Percentiles rank a stretch among this genome's conserved stretches.
These are phyloP conservation scores for Beauveria sp. DNA, from an alignment of 2,329 filamentous ascomycete species.

Conservation along the genomic window DNA sequence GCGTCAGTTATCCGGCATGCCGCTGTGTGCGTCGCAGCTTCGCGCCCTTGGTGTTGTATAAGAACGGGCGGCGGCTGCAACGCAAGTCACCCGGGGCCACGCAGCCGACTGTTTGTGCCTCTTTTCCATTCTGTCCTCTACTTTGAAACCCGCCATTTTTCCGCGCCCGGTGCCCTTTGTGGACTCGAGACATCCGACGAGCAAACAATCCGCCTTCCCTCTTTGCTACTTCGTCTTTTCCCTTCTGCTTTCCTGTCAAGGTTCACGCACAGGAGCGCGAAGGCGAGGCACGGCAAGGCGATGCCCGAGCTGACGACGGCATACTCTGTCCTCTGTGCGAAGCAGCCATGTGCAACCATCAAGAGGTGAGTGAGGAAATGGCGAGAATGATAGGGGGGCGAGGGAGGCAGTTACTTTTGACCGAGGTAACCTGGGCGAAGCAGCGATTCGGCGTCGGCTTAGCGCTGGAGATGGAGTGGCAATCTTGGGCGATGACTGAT, in stretches of 20 bases:
- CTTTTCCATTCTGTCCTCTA: neutral
- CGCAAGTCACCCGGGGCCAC: neutral
- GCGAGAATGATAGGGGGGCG: too few relatives aligned
- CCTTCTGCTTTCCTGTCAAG: neutral
- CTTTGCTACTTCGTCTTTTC: neutral
- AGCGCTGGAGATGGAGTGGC: neutral
- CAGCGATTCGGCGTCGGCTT: too few relatives aligned
- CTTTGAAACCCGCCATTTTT: too few relatives aligned
- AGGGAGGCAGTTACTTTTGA: neutral
- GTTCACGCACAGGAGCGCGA: too few relatives aligned
- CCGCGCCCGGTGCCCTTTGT: too few relatives aligned
- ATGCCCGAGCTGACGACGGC: too few relatives aligned
- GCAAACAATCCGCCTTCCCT: too few relatives aligned
- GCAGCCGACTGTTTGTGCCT: neutral
- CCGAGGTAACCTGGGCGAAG: too few relatives aligned
- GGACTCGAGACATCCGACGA: too few relatives aligned
- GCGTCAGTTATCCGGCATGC: neutral
- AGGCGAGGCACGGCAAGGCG: too few relatives aligned
- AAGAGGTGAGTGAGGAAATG: neutral
- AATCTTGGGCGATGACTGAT: neutral
- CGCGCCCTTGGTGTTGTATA: neutral
- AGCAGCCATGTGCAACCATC: slow-evolving; percentile 3
- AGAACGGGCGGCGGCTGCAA: neutral
- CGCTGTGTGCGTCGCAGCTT: neutral
- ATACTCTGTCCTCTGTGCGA: neutral